Base-by-base conservation (phyloP, 2,329 filamentous ascomycete genomes). In the Aureobasidium uvarum region DNA sequence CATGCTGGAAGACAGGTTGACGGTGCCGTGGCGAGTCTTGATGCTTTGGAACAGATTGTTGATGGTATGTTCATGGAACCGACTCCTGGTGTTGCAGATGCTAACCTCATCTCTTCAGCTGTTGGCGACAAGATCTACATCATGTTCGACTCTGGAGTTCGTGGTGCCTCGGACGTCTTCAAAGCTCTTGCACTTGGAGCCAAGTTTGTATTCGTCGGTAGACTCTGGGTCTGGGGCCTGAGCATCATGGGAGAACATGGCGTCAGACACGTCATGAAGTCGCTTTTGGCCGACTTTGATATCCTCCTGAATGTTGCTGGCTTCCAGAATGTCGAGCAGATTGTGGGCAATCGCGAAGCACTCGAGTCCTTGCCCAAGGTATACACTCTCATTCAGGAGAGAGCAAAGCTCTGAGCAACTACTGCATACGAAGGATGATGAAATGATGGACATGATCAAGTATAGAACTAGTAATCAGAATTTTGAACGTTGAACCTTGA, bases 1-100 rank as follows among this genome's bases (percentile, higher is more conserved):
- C 89, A 92, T 72, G 89, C 88, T 1, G 89, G 89, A 0, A 75
- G 89, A 23, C 85, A 88, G 73, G 83, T 87, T 2, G 85, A 87
- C 69, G 85, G 85, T 0, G 84, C 85, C 2, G 78, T 85, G 65
- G 85, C 81, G 14, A 85, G 81, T 70, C 73, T 88, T 59, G 85
- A 88, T 72, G 84, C 84, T 1, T 70, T 87, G 68, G 84, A 87
- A 75, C 82, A 81, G 66, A 87, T 88, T 65, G 81, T 80, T 1
- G 76, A 81, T 68, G 80, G 79, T 79, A 69, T 70, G 76, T 70
- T 23, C 69, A n/a, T 3, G n/a, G 6, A 16, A n/a, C 8, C 4
- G 38, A 38, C 2, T 67, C 28, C 66, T 56, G 36, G 23, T 20
- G 14, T 5, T 23, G 18, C 31, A 16, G 13, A 16, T 41, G 45